Conservation (phyloP, 345 rosid genomes). For the Eucalyptus microcorys region DNA sequence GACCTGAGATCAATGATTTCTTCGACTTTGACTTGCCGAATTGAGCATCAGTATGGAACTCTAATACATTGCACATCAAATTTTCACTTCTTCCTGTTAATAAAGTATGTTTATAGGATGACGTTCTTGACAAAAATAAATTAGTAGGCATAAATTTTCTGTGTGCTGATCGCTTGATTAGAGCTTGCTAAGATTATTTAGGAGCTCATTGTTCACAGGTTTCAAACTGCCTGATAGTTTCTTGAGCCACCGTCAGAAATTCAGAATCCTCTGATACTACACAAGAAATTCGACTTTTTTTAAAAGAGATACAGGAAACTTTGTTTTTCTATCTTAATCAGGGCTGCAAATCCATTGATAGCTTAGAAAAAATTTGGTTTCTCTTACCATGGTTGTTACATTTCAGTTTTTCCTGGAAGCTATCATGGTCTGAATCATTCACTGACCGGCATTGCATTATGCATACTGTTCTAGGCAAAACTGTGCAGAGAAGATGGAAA, state of each 20-base stretch:
- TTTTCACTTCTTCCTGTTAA: not conserved
- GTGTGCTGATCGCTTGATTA: not conserved
- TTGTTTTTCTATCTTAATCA: not conserved
- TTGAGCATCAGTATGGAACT: constrained; percentile 58
- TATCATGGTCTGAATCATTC: not conserved
- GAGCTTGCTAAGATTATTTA: not conserved
- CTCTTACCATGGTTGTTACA: not conserved
- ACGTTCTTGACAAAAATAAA: not conserved
- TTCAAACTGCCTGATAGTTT: not conserved
- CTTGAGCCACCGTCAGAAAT: not conserved
- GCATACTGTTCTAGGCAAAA: constrained; percentile 27
- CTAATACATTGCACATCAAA: not conserved
- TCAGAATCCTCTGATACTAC: not conserved
- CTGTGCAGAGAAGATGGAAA: constrained; percentile 53
- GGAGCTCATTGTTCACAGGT: not conserved
- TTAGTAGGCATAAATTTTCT: not conserved
- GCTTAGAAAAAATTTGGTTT: not conserved
- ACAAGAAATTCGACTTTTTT: not conserved
- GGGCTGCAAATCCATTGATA: not conserved
- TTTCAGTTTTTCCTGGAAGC: not conserved
- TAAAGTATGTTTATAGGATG: not conserved
- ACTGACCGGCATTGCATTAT: not conserved
- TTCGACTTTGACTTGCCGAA: constrained; percentile 57
- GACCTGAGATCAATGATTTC: constrained; percentile 63
- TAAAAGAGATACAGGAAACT: not conserved